Evolutionary conservation across 1,284 basidiomycete species (phyloP), one percentile per base, ranked within the genome.

Genomic region (Austroboletus novae-zelandiae): DNA sequence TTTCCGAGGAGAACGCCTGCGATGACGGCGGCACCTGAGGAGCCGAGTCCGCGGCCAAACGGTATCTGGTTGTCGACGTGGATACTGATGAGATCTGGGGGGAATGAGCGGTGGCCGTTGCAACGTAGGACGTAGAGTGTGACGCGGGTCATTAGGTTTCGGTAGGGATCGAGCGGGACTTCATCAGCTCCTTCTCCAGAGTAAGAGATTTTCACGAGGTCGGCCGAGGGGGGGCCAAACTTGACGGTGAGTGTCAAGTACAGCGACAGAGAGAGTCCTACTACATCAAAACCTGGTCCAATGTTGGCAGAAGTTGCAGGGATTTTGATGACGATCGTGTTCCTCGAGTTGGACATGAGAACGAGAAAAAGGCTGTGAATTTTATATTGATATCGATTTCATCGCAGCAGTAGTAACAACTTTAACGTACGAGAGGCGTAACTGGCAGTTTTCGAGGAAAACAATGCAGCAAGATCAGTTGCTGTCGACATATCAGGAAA

Each of bases 221-320:
- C 51, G 4, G 47, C 50, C 74, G 74, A 50, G 68, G 61, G 23
- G 58, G 52, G 43, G 52, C 61, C 52, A 51, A 78, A 61, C 43
- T 79, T 79, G 56, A 97, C 88, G 32, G 79, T 75, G 57, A 99
- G 80, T 13, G 84, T 87, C 57, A 98, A 81, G 62, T 89, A 81
- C 31, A 98, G 83, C 2, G 93, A 94, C 27, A 99, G 86, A 1
- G 96, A 97, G 55, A 99, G 87, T 18, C 97, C 97, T 57, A 98
- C 93, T 53, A 99, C 97, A 70, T 99, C 97, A 71, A 99, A 99
- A 13, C 97, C 97, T 25, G 97, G 97, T 3, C 96, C 96, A 65
- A 99, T 95, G 77, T 99, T 99, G 58, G 96, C 96, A 51, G 95
- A 96, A 2, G 96, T 98, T 20, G 94, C 94, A 9, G 96, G 96